Evolutionary conservation across 2,329 filamentous ascomycete species (phyloP), one percentile per base, ranked within the genome.

Genomic region (Claviceps purpurea): DNA sequence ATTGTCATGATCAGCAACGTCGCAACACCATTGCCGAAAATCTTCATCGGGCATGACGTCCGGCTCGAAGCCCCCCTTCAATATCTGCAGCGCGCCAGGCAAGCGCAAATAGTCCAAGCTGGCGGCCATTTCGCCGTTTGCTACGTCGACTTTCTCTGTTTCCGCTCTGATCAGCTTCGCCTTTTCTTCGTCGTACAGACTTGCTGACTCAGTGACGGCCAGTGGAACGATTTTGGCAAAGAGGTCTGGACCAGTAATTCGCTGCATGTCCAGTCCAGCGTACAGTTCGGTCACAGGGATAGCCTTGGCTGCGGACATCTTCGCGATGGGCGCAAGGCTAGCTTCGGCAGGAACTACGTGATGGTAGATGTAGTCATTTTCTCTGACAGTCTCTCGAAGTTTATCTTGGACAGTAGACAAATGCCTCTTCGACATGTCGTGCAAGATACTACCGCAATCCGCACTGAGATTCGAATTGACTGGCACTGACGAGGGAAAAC

Each of bases 361-460:
- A 65, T 98, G 93, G 64, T 98, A 98, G 64, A 98, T 95, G 67
- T 93, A 97, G 65, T 98, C 93, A 59, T 98, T 98, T 67, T 98
- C 93, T 62, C 95, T 95, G 59, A 78, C 76, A 49, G 90, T 76
- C 55, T 87, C 83, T 18, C 74, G 73, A 22, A 95, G 72, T 65
- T 87, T 90, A 56, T 91, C 86, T 64, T 95, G 86, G 3, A 95
- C 84, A 37, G 81, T 84, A 0, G 85, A 75, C 30, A 87, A 70
- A 60, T 97, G 91, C 55, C 89, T 81, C 65, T 89, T 95, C 16
- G 88, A 84, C 57, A 95, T 78, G 38, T 95, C 89, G n/a, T 80
- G 73, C 39, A 98, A 70, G 50, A 82, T 75, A 0, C 76, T 62
- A 0, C 87, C 87, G 2, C 87, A 87, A 55, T 98, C 93, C 0